Evolutionary conservation across 2,329 filamentous ascomycete genomes (phyloP).

Genomic region (Penicillium brevicompactum): DNA sequence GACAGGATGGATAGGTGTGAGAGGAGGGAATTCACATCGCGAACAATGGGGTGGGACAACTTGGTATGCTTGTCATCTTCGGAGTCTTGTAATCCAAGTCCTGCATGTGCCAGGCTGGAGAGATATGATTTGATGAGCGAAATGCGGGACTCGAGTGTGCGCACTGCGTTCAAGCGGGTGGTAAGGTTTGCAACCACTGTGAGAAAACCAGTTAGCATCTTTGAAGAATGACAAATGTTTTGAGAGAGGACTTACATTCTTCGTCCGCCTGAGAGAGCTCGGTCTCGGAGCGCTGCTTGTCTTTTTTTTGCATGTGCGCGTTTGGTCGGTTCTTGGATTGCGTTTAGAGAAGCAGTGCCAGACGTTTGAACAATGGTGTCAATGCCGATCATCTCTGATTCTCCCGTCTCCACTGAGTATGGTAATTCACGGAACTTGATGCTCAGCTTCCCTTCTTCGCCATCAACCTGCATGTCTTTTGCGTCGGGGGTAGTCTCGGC

Average conservation of each 20-base stretch:
- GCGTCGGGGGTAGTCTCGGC: conserved; percentile 62
- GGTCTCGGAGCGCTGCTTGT: conserved; percentile 28
- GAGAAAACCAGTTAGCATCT: conserved; percentile 6
- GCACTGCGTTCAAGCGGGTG: conserved; percentile 88
- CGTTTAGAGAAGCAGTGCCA: conserved; percentile 72
- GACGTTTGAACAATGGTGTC: conserved; percentile 87
- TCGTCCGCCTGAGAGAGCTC: conserved; percentile 63
- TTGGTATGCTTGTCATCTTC: conserved; percentile 46
- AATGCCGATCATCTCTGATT: conserved; percentile 97
- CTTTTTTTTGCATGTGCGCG: conserved; percentile 11
- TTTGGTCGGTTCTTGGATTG: conserved; percentile 17
- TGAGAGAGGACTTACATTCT: conserved; percentile 52
- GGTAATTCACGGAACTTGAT: conserved; percentile 80
- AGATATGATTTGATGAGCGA: conserved; percentile 77
- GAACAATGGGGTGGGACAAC: conserved; percentile 72
- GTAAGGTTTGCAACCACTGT: conserved; percentile 69
- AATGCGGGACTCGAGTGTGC: conserved; percentile 82
- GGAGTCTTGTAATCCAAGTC: conserved; percentile 49
- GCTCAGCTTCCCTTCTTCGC: conserved; percentile 58
- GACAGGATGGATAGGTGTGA: conserved; percentile 80
- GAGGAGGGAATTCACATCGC: conserved; percentile 83
- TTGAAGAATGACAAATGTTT: conserved; percentile 11
- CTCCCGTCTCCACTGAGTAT: conserved; percentile 88
- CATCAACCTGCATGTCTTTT: conserved; percentile 72
- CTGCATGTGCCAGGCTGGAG: conserved; percentile 66